Percentiles rank a stretch among this genome's conserved stretches.
phyloP scores from a whole-genome alignment of 2,329 filamentous ascomycete genomes.

The Verticillium nonalfalfae region DNA sequence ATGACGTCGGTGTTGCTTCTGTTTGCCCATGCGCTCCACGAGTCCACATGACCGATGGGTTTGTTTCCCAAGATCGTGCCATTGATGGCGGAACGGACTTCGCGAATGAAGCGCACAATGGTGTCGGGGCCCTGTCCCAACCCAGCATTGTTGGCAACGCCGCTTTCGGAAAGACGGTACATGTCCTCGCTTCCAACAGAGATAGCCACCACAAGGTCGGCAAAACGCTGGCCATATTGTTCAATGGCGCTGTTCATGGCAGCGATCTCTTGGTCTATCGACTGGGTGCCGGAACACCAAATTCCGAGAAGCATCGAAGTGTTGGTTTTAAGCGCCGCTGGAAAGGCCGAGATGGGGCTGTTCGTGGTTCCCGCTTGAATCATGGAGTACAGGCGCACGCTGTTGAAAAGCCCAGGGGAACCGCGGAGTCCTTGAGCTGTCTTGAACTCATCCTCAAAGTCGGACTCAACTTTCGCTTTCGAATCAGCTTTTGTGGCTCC shows the following conservation, averaged over 20 bases:
- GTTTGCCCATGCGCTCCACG: slow-evolving; percentile 46
- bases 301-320: slow-evolving; percentile 46
- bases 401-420: slow-evolving; percentile 2
- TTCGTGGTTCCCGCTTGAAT: slow-evolving; percentile 8
- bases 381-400: slow-evolving; percentile 9
- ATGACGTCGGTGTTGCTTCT: slow-evolving; percentile 41
- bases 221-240: slow-evolving; percentile 31
- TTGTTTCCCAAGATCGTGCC: slow-evolving; percentile 22
- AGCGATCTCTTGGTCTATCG: slow-evolving; percentile 41
- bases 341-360: slow-evolving; percentile 63
- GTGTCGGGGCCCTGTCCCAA: slow-evolving; percentile 30
- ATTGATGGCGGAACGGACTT: slow-evolving; percentile 44
- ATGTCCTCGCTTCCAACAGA: slow-evolving; percentile 51
- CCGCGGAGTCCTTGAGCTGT: slow-evolving; percentile 5
- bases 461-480: slow-evolving; percentile 7
- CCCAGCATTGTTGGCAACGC: slow-evolving; percentile 3
- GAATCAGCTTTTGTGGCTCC: slow-evolving; percentile 10
- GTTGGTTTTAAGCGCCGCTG: slow-evolving; percentile 45
- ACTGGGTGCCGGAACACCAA: slow-evolving; percentile 32
- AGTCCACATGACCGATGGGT: slow-evolving; percentile 49
- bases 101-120: slow-evolving; percentile 50
- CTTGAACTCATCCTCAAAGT: slow-evolving; percentile 9
- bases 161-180: slow-evolving; percentile 30
- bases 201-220: slow-evolving; percentile 43
- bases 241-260: slow-evolving; percentile 41